Evolutionary conservation across 306 rosid species (phyloP).

Genomic region (Quercus agrifolia): DNA sequence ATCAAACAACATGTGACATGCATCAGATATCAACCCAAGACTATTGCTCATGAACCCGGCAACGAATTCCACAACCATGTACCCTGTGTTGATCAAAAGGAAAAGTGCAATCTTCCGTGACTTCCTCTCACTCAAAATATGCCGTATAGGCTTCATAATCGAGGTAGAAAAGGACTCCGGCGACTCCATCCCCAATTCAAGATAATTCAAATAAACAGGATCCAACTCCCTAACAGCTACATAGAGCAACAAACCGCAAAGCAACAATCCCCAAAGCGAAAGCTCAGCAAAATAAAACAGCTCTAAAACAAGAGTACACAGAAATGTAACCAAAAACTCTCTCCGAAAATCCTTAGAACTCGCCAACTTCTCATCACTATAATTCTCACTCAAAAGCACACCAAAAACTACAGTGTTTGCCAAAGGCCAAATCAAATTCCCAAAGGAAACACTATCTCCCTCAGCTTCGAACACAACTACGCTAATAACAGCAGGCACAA

Average conservation of each 20-base stretch:
- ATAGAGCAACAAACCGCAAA: slow-evolving; percentile 71
- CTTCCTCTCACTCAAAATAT: slow-evolving; percentile 88
- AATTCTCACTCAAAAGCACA: slow-evolving; percentile 70
- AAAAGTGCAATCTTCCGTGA: slow-evolving; percentile 85
- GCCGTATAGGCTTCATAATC: slow-evolving; percentile 71
- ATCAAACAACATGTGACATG: slow-evolving; percentile 97
- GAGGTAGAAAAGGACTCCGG: slow-evolving; percentile 34
- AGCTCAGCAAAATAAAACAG: slow-evolving; percentile 77
- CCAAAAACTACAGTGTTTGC: slow-evolving; percentile 82
- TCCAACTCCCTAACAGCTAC: slow-evolving; percentile 77
- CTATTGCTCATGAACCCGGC: slow-evolving; percentile 95
- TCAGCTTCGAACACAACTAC: slow-evolving; percentile 45
- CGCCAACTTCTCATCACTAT: slow-evolving; percentile 37
- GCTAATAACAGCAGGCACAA: slow-evolving; percentile 71
- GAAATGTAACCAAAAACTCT: slow-evolving; percentile 72
- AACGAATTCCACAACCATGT: slow-evolving; percentile 91
- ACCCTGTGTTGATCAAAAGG: slow-evolving; percentile 76
- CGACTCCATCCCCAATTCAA: slow-evolving; percentile 51
- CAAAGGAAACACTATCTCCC: slow-evolving; percentile 40
- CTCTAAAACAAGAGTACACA: slow-evolving; percentile 64
- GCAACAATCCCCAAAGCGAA: slow-evolving; percentile 83
- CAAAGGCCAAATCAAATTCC: slow-evolving; percentile 68
- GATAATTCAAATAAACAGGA: slow-evolving; percentile 37
- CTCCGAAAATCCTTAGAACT: slow-evolving; percentile 57
- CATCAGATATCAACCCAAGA: slow-evolving; percentile 91